Percentiles rank a stretch among this genome's conserved stretches.
Conservation (phyloP, 75 land plant species). For the Sequoiadendron giganteum region DNA sequence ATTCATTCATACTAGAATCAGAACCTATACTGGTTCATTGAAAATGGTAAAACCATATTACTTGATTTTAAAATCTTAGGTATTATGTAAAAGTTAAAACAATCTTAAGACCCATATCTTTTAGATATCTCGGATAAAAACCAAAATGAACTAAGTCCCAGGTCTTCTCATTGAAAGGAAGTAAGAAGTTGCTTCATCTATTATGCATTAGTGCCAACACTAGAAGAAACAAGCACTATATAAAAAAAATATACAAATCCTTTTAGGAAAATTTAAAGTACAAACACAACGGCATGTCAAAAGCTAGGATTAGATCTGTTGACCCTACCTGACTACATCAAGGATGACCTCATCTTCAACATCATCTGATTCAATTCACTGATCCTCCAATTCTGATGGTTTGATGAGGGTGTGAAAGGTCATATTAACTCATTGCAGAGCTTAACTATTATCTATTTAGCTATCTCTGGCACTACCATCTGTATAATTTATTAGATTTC, state of each 20-base stretch:
- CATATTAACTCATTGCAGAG: neutral
- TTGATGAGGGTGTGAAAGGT: neutral
- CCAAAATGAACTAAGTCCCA: too few species aligned
- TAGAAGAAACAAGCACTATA: neutral
- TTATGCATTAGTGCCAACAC: neutral
- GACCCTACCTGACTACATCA: neutral
- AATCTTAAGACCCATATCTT: too few species aligned
- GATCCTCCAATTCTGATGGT: neutral
- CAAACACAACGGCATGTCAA: neutral
- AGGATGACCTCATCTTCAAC: neutral
- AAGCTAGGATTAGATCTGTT: neutral
- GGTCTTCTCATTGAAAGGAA: too few species aligned
- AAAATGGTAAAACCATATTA: too few species aligned
- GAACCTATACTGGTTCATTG: too few species aligned
- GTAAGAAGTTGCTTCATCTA: neutral
- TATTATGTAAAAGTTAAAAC: too few species aligned
- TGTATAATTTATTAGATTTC: too few species aligned
- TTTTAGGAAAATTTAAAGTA: too few species aligned
- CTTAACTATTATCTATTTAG: neutral
- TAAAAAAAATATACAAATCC: neutral
- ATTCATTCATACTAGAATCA: too few species aligned
- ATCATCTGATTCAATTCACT: neutral
- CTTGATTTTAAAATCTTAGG: too few species aligned
- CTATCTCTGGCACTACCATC: neutral
- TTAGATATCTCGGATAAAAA: too few species aligned